Conservation (phyloP, 179 eudicot species). For the Spinacia oleracea region DNA sequence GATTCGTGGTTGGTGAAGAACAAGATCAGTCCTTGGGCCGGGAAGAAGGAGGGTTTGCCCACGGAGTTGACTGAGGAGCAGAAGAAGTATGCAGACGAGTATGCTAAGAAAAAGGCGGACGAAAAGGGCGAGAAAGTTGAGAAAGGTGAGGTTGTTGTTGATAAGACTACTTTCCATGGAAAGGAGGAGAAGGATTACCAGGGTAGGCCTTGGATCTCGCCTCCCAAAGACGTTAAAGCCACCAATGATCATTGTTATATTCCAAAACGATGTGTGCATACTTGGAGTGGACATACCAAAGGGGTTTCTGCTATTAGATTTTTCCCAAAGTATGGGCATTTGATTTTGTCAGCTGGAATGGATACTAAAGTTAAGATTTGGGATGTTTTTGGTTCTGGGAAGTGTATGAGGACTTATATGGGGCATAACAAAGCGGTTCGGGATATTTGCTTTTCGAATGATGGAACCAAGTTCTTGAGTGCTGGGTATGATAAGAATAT, state of each 20-base stretch:
- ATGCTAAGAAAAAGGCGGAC: conserved; percentile 68
- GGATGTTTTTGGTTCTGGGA: conserved; percentile 84
- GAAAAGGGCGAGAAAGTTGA: conserved; percentile 47
- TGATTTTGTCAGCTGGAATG: conserved; percentile 86
- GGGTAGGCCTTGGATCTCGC: conserved; percentile 89
- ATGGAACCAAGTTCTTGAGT: conserved; percentile 82
- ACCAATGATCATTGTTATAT: conserved; percentile 81
- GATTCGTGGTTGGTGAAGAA: conserved; percentile 78
- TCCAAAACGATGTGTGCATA: conserved; percentile 82
- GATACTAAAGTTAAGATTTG: conserved; percentile 90
- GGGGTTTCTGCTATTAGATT: conserved; percentile 91
- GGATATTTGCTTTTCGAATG: conserved; percentile 84
- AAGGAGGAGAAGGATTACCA: conserved; percentile 94
- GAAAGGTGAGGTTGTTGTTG: conserved; percentile 45
- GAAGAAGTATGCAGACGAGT: conserved; percentile 90
- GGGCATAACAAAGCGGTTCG: conserved; percentile 85
- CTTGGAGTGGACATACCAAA: conserved; percentile 95
- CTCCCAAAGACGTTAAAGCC: conserved; percentile 77
- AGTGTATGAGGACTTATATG: conserved; percentile 97
- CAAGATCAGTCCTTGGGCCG: conserved; percentile 80
- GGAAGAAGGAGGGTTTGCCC: conserved; percentile 71
- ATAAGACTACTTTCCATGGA: conserved; percentile 78
- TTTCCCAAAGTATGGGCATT: conserved; percentile 84
- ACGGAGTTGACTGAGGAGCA: conserved; percentile 82
- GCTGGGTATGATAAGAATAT: conserved; percentile 96